phyloP scores from a whole-genome alignment of 352 stramenopile genomes.

The Aphanomyces cochlioides region DNA sequence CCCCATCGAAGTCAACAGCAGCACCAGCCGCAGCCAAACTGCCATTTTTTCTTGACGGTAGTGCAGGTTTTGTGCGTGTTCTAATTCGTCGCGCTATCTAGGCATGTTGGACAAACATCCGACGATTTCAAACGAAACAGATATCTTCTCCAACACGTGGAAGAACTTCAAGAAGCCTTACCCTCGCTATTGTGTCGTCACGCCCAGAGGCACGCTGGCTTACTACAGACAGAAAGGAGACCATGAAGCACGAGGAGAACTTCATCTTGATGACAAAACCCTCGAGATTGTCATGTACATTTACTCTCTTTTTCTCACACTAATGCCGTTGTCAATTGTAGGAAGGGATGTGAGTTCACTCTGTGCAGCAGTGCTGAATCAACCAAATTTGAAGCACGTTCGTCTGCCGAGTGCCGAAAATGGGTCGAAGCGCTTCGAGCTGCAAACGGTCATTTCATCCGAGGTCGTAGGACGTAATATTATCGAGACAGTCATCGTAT shows the following conservation, averaged over 20 bases:
- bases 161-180: conserved; percentile 21
- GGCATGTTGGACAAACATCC: conserved; percentile 11
- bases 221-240: conserved; percentile 16
- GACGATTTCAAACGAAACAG: conserved; percentile 21
- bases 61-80: neutral
- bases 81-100: neutral
- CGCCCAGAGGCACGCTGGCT: neutral
- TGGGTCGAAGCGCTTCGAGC: conserved; percentile 14
- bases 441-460: neutral
- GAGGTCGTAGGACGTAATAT: too few relatives aligned
- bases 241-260: neutral
- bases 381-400: conserved; percentile 11
- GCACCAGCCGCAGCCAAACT: neutral
- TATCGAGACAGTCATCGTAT: too few relatives aligned
- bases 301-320: neutral
- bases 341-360: conserved; percentile 7
- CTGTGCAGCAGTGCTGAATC: conserved; percentile 10
- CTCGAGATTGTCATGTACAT: conserved; percentile 8
- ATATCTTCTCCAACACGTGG: conserved; percentile 5
- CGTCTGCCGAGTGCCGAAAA: conserved; percentile 9
- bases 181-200: conserved; percentile 5
- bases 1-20: neutral
- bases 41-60: neutral
- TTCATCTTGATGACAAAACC: conserved; percentile 2
- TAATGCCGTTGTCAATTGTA: neutral